Percentiles rank a stretch among this genome's conserved stretches.
phyloP scores from a whole-genome alignment of 2,329 filamentous ascomycete species.

The Hypoxylon sp. region DNA sequence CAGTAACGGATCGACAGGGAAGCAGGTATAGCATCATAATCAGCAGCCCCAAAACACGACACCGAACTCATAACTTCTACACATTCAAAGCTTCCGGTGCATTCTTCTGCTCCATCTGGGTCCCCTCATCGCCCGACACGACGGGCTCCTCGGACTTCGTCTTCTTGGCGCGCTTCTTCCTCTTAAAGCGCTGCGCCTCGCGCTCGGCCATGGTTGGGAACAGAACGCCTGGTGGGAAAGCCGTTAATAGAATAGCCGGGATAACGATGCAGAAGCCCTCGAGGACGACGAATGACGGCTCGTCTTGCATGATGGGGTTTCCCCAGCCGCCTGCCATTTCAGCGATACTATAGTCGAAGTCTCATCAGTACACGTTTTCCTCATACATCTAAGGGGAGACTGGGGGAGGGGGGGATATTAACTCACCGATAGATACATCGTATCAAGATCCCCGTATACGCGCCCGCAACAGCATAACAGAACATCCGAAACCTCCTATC shows the following conservation, averaged over 20 bases:
- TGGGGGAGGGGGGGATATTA: neutral
- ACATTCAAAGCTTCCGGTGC: slow-evolving; percentile 21
- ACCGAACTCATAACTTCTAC: slow-evolving; percentile 10
- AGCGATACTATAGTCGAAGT: slow-evolving; percentile 61
- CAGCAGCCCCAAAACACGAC: neutral
- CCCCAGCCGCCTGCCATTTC: slow-evolving; percentile 76
- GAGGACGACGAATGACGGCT: slow-evolving; percentile 70
- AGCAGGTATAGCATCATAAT: neutral
- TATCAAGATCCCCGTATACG: slow-evolving; percentile 62
- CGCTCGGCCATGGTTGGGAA: slow-evolving; percentile 66
- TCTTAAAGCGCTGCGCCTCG: slow-evolving; percentile 49
- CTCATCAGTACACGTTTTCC: neutral
- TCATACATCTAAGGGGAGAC: neutral
- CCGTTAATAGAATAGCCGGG: slow-evolving; percentile 63
- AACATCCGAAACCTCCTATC: slow-evolving; percentile 61
- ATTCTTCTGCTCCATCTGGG: slow-evolving; percentile 20
- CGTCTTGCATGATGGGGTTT: slow-evolving; percentile 73
- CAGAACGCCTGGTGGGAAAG: slow-evolving; percentile 66
- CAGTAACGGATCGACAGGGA: neutral
- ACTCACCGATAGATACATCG: slow-evolving; percentile 68
- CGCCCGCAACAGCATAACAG: slow-evolving; percentile 58
- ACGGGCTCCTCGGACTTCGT: slow-evolving; percentile 20
- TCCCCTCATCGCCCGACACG: slow-evolving; percentile 33
- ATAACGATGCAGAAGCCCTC: slow-evolving; percentile 68
- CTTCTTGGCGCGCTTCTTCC: slow-evolving; percentile 40